These are phyloP conservation scores for Lupinus albus DNA, from an alignment of 306 rosid species.

Conservation along the genomic window DNA sequence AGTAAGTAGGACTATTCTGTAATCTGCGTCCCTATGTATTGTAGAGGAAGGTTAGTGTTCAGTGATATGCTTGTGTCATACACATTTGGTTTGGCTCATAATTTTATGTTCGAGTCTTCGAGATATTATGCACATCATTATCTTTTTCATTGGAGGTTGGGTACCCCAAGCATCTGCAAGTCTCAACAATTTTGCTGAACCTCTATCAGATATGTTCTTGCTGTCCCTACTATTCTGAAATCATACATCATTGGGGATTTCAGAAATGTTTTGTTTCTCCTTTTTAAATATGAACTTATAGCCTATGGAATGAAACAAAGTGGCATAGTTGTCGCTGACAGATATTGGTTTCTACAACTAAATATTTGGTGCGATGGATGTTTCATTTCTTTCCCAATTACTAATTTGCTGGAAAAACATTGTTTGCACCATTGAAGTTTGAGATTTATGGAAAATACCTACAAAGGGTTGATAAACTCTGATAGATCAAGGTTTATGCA, in stretches of 20 bases:
- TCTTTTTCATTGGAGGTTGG: slow-evolving; percentile 12
- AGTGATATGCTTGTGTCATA: slow-evolving; percentile 2
- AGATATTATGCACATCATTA: neutral
- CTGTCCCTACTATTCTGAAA: slow-evolving; percentile 8
- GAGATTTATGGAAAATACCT: neutral
- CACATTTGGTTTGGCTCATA: neutral
- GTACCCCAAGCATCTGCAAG: slow-evolving; percentile 8
- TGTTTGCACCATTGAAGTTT: slow-evolving; percentile 8
- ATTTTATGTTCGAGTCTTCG: neutral
- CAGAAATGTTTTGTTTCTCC: neutral
- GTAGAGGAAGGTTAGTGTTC: slow-evolving; percentile 9
- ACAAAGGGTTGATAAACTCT: neutral
- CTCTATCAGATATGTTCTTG: neutral
- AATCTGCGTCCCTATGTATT: slow-evolving; percentile 9
- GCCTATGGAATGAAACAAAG: neutral
- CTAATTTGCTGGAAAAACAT: neutral
- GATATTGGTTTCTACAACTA: neutral
- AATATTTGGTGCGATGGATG: neutral
- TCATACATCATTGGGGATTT: slow-evolving; percentile 15
- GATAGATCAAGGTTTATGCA: slow-evolving; percentile 3
- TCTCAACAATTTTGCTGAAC: slow-evolving; percentile 24
- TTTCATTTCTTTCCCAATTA: neutral
- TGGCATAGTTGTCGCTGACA: neutral
- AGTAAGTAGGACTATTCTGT: slow-evolving; percentile 57
- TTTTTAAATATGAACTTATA: neutral